Evolutionary conservation across 2,329 filamentous ascomycete genomes (phyloP), one percentile per base, ranked within the genome.

Genomic region (Fusarium camptoceras): DNA sequence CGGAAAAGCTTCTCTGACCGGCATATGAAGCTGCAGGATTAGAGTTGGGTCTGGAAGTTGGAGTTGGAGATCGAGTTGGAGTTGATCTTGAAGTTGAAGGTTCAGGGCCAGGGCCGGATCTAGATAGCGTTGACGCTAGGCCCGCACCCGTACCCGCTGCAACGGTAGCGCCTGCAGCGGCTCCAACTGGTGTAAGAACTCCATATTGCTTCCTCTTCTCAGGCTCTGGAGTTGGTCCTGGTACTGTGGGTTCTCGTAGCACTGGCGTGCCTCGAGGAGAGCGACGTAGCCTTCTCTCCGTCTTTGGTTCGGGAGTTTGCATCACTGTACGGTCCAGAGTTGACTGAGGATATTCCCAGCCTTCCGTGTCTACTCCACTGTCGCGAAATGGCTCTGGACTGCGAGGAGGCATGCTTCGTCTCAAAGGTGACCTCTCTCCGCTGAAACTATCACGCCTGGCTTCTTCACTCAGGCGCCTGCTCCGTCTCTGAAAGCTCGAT

Each of bases 311-410:
- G 28, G 78, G 76, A 34, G 76, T 77, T 46, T 74, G 70, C 57
- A 75, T 44, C 55, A 64, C 59, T n/a, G 64, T 53, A 10, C 56
- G 70, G 39, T 75, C 73, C 34, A 46, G 59, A 57, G 43, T 56
- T 68, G 59, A 62, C 71, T 73, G 66, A 69, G 58, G 61, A 70
- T 83, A 83, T n/a, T 75, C 68, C 80, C 79, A 81, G 42, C 87
- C 85, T 24, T 82, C 83, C 44, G 88, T 79, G 70, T 88, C 85
- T 30, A 89, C 83, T 27, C 86, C 87, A 76, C 88, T 89, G 72
- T 90, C 87, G 44, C 85, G 83, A 50, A 81, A 78, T 30, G 77
- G 73, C 30, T 81, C 78, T 22, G 81, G 76, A 15, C 78, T 76
- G 16, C 76, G 67, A 2, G 73, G 60, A 2, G 73, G 60, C 53